Conservation (phyloP, 1,139 yeast species). For the Hansenula sp. region DNA sequence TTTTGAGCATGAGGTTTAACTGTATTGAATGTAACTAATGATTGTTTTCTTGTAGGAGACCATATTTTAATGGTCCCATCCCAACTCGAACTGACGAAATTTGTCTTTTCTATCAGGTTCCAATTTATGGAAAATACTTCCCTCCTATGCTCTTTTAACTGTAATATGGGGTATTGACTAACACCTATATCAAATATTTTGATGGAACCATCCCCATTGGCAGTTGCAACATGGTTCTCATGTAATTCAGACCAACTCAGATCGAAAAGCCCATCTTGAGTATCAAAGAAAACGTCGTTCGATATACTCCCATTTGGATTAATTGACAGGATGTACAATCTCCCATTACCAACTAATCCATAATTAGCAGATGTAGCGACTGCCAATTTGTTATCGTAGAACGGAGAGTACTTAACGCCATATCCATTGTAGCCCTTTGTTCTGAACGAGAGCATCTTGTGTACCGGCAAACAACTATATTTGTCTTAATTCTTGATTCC, state of each 20-base stretch:
- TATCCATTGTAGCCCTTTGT: constrained; percentile 87
- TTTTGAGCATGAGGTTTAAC: constrained; percentile 19
- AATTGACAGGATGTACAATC: constrained; percentile 66
- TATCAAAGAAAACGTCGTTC: constrained; percentile 65
- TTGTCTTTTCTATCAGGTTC: constrained; percentile 75
- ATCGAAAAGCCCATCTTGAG: constrained; percentile 91
- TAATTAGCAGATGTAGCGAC: constrained; percentile 90
- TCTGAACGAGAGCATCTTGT: constrained; percentile 65
- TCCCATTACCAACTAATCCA: constrained; percentile 93
- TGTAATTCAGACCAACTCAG: constrained; percentile 87
- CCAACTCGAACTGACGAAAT: constrained; percentile 83
- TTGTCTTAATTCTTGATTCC: too few species aligned
- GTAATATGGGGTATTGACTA: constrained; percentile 68
- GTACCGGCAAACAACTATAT: too few species aligned
- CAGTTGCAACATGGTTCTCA: constrained; percentile 79
- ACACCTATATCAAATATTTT: constrained; percentile 75
- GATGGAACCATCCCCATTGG: constrained; percentile 88
- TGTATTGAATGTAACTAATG: constrained; percentile 52
- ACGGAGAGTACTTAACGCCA: constrained; percentile 87
- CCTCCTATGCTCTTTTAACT: constrained; percentile 72
- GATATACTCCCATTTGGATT: constrained; percentile 58
- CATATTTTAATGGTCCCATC: constrained; percentile 82
- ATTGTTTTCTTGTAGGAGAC: constrained; percentile 57
- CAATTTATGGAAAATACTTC: constrained; percentile 90
- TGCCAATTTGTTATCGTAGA: constrained; percentile 82